Evolutionary conservation across 2,329 filamentous ascomycete species (phyloP), one percentile per base, ranked within the genome.

Genomic region (Colletotrichum sublineola): DNA sequence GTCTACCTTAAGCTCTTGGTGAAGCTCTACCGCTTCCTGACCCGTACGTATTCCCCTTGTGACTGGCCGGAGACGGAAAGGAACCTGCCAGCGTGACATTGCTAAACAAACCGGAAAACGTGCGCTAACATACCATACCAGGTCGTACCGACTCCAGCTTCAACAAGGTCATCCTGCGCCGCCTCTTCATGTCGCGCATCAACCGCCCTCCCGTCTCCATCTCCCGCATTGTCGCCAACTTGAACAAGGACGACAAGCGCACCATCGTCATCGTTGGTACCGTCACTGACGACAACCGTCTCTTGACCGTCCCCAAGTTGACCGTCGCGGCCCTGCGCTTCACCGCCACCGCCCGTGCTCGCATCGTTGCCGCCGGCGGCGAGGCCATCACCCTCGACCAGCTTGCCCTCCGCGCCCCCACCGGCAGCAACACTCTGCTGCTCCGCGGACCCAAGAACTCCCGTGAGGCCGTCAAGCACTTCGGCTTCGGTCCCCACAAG

Each of bases 381-480:
- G 95, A 98, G 90, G 91, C 90, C 82, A 88, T 98, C 85, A 99
- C 96, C 80, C 91, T 99, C 81, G 96, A 99, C 84, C 96, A 99
- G 91, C 92, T 99, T 79, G 96, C 96, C 79, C 92, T 97, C 82
- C 93, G 96, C 83, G 92, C 95, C 80, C 96, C 96, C 78, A 99
- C 96, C 79, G 96, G 96, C 82, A 92, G 92, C 88, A 98, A 98
- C 92, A 98, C 96, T 77, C 90, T 99, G 80, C 92, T 98, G 81
- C 93, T 99, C 84, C 94, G 96, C 85, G 96, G 96, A 77, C 95
- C 96, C 86, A 99, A 98, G 94, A 98, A 98, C 88, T 86, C 94
- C 80, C 93, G 96, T 84, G 96, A 99, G 92, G 94, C 96, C 76
- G 89, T 98, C 86, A 98, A 97, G 93, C 97, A 99, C 90, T 99